Percentiles rank a stretch among this genome's conserved stretches.
Evolutionary conservation across 768 basidiomycete genomes (phyloP).

Genomic region (Rhizopogon vulgaris): DNA sequence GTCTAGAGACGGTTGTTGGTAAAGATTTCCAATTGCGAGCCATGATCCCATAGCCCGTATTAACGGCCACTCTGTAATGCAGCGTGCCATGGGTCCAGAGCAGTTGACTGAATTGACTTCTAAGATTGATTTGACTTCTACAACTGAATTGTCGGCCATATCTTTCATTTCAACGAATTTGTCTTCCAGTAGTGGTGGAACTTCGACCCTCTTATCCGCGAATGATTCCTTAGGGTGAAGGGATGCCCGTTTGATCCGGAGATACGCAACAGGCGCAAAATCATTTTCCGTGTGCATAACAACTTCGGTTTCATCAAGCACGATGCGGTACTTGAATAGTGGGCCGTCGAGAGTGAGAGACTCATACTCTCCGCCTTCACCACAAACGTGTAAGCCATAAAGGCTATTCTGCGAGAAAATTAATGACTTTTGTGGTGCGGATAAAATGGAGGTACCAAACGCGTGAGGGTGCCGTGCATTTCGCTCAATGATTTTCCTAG

Average conservation of each 20-base stretch:
- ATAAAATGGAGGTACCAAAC: slow-evolving; percentile 47
- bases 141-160: neutral
- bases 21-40: slow-evolving; percentile 63
- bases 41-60: slow-evolving; percentile 45
- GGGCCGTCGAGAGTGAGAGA: slow-evolving; percentile 88
- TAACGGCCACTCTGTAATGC: slow-evolving; percentile 7
- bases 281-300: slow-evolving; percentile 76
- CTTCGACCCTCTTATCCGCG: slow-evolving; percentile 13
- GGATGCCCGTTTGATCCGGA: slow-evolving; percentile 67
- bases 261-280: slow-evolving; percentile 87
- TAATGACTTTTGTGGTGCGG: neutral
- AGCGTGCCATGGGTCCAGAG: neutral
- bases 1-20: slow-evolving; percentile 16
- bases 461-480: slow-evolving; percentile 67
- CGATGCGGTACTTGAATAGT: slow-evolving; percentile 73
- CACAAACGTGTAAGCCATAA: slow-evolving; percentile 92
- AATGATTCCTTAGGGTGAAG: slow-evolving; percentile 47
- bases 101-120: too few relatives aligned
- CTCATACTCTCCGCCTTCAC: slow-evolving; percentile 98
- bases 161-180: slow-evolving; percentile 9
- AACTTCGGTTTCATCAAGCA: slow-evolving; percentile 60
- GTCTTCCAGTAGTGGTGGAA: slow-evolving; percentile 48
- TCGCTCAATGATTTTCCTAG: slow-evolving; percentile 70
- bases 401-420: slow-evolving; percentile 48
- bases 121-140: too few relatives aligned